Percentiles rank a stretch among this genome's conserved stretches.
Evolutionary conservation across 148 eudicot genomes (phyloP).

Genomic region (Selenicereus undatus): DNA sequence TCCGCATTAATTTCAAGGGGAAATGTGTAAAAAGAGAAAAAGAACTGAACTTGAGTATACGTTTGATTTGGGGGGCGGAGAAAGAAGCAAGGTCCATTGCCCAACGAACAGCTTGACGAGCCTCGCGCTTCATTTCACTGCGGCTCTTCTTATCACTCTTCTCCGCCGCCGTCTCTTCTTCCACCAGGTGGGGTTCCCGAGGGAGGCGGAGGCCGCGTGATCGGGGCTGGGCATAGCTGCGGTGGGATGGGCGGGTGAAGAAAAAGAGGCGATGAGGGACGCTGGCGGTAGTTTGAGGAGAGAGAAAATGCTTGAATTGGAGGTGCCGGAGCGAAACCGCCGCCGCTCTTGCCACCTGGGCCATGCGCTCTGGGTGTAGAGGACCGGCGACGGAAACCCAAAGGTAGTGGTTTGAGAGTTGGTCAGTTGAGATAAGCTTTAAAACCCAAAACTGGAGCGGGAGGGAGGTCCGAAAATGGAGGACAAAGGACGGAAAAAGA

Average conservation of each 20-base stretch:
- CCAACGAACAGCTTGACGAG: slow-evolving; percentile 61
- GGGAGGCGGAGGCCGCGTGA: slow-evolving; percentile 41
- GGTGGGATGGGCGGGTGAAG: slow-evolving; percentile 10
- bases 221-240: slow-evolving; percentile 30
- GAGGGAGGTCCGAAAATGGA: neutral
- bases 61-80: slow-evolving; percentile 65
- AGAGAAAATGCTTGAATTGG: slow-evolving; percentile 28
- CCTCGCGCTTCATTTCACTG: slow-evolving; percentile 73
- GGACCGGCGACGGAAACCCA: neutral
- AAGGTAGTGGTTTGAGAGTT: neutral
- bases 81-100: slow-evolving; percentile 73
- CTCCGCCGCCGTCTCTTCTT: slow-evolving; percentile 22
- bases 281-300: slow-evolving; percentile 17
- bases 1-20: neutral
- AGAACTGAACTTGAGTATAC: slow-evolving; percentile 52
- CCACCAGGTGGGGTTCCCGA: slow-evolving; percentile 10
- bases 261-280: slow-evolving; percentile 16
- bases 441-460: too few species aligned
- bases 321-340: slow-evolving; percentile 25
- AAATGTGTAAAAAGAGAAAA: neutral
- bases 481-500: neutral
- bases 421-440: neutral
- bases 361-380: slow-evolving; percentile 19
- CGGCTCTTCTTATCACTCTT: slow-evolving; percentile 38
- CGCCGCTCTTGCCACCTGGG: slow-evolving; percentile 31